Conservation (phyloP, 2,329 filamentous ascomycete genomes). For the Harringtonia aguacate region DNA sequence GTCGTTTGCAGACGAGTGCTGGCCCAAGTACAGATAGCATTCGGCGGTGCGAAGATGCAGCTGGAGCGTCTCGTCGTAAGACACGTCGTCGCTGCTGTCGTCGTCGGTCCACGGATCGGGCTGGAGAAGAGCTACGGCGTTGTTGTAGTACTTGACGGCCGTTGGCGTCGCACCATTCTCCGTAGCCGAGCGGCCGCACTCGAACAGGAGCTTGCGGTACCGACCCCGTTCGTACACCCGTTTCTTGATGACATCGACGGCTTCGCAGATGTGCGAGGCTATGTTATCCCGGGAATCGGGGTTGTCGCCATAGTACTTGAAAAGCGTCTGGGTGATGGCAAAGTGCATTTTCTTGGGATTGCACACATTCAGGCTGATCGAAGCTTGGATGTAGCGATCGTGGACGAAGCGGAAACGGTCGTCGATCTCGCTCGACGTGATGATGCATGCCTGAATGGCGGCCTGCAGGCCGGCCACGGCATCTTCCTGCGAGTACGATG, state of each 20-base stretch:
- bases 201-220: constrained; percentile 67
- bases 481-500: constrained; percentile 52
- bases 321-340: constrained; percentile 69
- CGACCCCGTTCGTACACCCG: constrained; percentile 48
- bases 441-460: constrained; percentile 67
- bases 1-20: constrained; percentile 54
- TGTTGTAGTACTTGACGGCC: constrained; percentile 70
- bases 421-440: constrained; percentile 73
- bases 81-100: constrained; percentile 57
- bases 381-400: constrained; percentile 74
- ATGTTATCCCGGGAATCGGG: constrained; percentile 57
- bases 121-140: constrained; percentile 70
- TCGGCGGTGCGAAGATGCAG: constrained; percentile 73
- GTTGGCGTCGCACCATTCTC: constrained; percentile 77
- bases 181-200: constrained; percentile 66
- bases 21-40: constrained; percentile 69
- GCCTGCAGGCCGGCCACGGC: constrained; percentile 71
- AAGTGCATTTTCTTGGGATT: constrained; percentile 79
- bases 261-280: constrained; percentile 72
- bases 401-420: constrained; percentile 83
- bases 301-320: constrained; percentile 57
- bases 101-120: constrained; percentile 65
- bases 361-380: constrained; percentile 57
- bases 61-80: constrained; percentile 76
- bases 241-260: constrained; percentile 62